Evolutionary conservation across 192 early-diverging fungal genomes (phyloP).

Genomic region (Backusella australiensis): DNA sequence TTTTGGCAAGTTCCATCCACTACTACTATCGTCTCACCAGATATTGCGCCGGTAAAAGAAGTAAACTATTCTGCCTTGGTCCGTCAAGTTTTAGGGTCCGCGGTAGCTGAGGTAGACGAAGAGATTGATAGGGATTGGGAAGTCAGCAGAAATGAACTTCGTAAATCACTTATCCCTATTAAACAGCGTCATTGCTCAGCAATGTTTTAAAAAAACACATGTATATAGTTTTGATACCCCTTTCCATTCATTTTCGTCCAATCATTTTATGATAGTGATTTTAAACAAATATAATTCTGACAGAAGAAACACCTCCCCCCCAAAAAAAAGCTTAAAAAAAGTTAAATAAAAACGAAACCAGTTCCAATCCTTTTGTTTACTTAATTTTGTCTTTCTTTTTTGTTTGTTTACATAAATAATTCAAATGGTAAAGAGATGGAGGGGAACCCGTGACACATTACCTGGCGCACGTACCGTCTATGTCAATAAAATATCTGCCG

Average conservation of each 20-base stretch:
- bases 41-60: not conserved
- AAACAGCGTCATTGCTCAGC: not conserved
- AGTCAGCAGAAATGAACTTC: not conserved
- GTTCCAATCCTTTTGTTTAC: not conserved
- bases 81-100: not conserved
- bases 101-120: constrained; percentile 1
- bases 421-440: not conserved
- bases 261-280: not conserved
- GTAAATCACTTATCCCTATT: not conserved
- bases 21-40: not conserved
- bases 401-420: not conserved
- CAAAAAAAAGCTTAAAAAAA: constrained; percentile 1
- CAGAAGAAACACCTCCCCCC: not conserved
- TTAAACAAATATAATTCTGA: not conserved
- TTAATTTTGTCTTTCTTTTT: not conserved
- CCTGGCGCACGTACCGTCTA: not conserved
- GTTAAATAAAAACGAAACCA: not conserved
- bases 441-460: not conserved
- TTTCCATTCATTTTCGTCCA: not conserved
- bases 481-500: not conserved
- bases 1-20: constrained; percentile 2
- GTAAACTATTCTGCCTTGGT: not conserved
- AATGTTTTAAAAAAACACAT: not conserved
- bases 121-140: constrained; percentile 15
- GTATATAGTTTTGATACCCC: constrained; percentile 5